Percentiles rank a stretch among this genome's conserved stretches.
Conservation (phyloP, 805 yeast species). For the Candida xyloterini region DNA sequence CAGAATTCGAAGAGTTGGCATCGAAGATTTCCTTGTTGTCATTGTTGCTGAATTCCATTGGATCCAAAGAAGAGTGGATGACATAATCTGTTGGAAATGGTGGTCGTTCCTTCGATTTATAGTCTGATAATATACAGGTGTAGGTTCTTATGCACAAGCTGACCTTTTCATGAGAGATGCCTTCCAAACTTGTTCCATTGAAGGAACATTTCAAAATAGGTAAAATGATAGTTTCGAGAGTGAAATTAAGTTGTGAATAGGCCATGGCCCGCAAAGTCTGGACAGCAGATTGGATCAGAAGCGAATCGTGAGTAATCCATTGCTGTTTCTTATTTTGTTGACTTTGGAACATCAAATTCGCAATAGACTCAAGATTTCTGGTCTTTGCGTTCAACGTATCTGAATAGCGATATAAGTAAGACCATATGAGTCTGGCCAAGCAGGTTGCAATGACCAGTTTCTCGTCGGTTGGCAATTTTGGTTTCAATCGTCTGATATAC, state of each 20-base stretch:
- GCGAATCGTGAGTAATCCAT: conserved; percentile 70
- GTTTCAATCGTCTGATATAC: conserved; percentile 58
- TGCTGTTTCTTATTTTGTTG: conserved; percentile 54
- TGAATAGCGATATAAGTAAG: conserved; percentile 77
- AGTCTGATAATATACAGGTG: conserved; percentile 65
- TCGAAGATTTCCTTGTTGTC: conserved; percentile 42
- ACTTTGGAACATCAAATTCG: conserved; percentile 53
- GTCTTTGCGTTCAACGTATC: conserved; percentile 88
- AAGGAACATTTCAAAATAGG: conserved; percentile 65
- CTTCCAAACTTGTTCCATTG: conserved; percentile 58
- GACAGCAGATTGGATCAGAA: conserved; percentile 61
- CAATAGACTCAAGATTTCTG: conserved; percentile 66
- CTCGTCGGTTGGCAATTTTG: conserved; percentile 48
- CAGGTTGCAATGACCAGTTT: conserved; percentile 61
- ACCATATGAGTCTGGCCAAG: conserved; percentile 81
- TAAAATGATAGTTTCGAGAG: conserved; percentile 72
- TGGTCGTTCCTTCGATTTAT: conserved; percentile 56
- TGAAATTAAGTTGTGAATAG: conserved; percentile 70
- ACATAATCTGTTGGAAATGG: conserved; percentile 65
- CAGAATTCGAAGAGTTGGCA: conserved; percentile 43
- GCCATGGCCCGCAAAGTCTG: conserved; percentile 79
- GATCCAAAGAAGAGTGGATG: conserved; percentile 33
- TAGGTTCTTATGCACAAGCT: conserved; percentile 70
- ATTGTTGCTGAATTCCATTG: conserved; percentile 32
- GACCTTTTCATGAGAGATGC: conserved; percentile 64